These are phyloP conservation scores for Paecilomyces sp. DNA, from an alignment of 2,329 filamentous ascomycete genomes.

Conservation along the genomic window DNA sequence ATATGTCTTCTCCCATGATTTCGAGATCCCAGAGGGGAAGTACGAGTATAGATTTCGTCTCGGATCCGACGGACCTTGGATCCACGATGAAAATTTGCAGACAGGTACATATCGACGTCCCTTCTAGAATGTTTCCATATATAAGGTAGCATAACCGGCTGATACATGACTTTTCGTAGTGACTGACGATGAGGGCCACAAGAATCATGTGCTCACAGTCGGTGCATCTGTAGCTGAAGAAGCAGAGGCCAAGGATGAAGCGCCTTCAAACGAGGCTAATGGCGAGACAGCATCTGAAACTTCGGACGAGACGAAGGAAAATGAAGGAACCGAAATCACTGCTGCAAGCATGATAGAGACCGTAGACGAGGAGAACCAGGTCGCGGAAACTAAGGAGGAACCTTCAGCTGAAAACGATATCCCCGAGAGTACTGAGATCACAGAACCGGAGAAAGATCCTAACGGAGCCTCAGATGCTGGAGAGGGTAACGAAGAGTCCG, in stretches of 20 bases:
- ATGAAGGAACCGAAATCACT: slow-evolving; percentile 7
- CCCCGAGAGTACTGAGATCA: background rate
- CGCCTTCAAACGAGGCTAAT: slow-evolving; percentile 1
- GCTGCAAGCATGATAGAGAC: background rate
- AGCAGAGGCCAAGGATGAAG: slow-evolving; percentile 2
- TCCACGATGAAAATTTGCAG: slow-evolving; percentile 18
- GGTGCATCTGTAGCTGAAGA: slow-evolving; percentile 2
- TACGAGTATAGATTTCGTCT: slow-evolving; percentile 21
- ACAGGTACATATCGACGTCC: slow-evolving; percentile 13
- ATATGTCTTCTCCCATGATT: slow-evolving; percentile 14
- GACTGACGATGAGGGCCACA: slow-evolving; percentile 15
- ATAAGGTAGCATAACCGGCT: background rate
- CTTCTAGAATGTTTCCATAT: background rate
- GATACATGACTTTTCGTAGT: slow-evolving; percentile 6
- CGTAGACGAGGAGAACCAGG: background rate
- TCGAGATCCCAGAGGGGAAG: slow-evolving; percentile 13
- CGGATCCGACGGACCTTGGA: slow-evolving; percentile 16
- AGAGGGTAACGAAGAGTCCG: background rate
- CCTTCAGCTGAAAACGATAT: background rate
- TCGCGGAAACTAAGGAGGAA: background rate
- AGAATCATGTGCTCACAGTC: slow-evolving; percentile 13
- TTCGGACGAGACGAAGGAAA: slow-evolving; percentile 6
- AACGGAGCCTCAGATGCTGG: background rate
- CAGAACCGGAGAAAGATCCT: slow-evolving; percentile 2
- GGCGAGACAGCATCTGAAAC: slow-evolving; percentile 4